Base-by-base conservation (phyloP, 208 protist species). In the Wallacemonas rigidus region DNA sequence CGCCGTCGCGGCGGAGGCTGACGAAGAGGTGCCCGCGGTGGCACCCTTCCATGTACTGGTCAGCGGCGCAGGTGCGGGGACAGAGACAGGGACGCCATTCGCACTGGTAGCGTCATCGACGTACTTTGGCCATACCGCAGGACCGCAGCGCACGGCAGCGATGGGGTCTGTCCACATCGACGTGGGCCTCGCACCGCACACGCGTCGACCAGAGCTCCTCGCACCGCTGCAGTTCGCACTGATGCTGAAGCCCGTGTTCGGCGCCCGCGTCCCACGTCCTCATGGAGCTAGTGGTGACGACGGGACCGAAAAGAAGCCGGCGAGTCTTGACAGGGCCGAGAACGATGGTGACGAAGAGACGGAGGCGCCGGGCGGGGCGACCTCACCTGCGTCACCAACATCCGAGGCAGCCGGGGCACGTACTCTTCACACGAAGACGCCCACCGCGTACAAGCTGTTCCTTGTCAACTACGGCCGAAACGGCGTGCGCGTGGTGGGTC, bases 381-480 rank as follows among this genome's bases (percentile, higher is more conserved):
- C 38, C 39, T 2, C 7, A 26, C 72, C 38, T 50, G 8, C 45
- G 45, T 50, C 45, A 0, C 45, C 6, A 26, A 26, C 26, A 0
- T 62, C 56, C 8, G 8, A 2, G 41, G 26, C 4, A 6, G 26
- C 41, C 14, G 26, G 41, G 9, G n/a, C 40, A 3, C 44, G 60
- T 1, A 9, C 71, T 3, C 8, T 81, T 14, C 83, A 85, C 70
- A 75, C 64, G 3, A 86, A 85, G 53, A 71, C 58, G 1, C 74
- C 85, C 3, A 68, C 62, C 8, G 51, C 74, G 62, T 83, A 81
- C 65, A 79, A 70, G 56, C 55, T 93, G 41, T 87, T 78, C 72
- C 55, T 95, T 41, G 67, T 92, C 26, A 95, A 90, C 74, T 93
- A 95, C 71, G 82, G 86, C 12, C 71, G 82, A n/a, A 93, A 95